These are phyloP conservation scores for Trichosporon asahii DNA, from an alignment of 1,284 basidiomycete species.

Conservation along the genomic window DNA sequence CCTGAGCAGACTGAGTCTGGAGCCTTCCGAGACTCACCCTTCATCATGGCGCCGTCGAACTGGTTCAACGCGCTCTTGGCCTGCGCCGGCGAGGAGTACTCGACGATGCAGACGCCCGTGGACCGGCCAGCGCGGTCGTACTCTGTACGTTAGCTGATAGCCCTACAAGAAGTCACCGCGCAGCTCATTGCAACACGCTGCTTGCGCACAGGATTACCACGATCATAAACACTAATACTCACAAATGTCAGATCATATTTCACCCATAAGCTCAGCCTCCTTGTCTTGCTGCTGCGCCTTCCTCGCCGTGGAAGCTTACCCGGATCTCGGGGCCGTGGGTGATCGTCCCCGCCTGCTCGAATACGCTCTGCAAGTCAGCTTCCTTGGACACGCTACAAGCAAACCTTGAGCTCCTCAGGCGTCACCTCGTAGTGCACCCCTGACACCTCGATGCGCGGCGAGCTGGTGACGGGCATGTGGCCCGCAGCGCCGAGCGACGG, in stretches of 20 bases:
- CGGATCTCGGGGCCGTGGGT: conserved; percentile 86
- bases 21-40: conserved; percentile 59
- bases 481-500: conserved; percentile 12
- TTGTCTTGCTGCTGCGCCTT: neutral
- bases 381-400: conserved; percentile 37
- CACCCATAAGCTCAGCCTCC: conserved; percentile 29
- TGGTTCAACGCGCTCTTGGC: conserved; percentile 80
- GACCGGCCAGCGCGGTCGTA: conserved; percentile 95
- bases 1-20: neutral
- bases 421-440: conserved; percentile 93
- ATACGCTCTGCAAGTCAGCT: conserved; percentile 64
- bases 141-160: conserved; percentile 53
- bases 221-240: conserved; percentile 18
- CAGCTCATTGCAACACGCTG: too few relatives aligned
- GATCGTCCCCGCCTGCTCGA: conserved; percentile 87
- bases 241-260: conserved; percentile 28
- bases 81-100: conserved; percentile 74
- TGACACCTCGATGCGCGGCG: conserved; percentile 71
- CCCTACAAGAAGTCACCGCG: conserved; percentile 13
- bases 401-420: conserved; percentile 77
- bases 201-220: too few relatives aligned
- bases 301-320: conserved; percentile 57
- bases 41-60: conserved; percentile 83
- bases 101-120: conserved; percentile 73
- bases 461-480: conserved; percentile 47